Percentiles rank a stretch among this genome's conserved stretches.
Evolutionary conservation across 805 yeast genomes (phyloP).

Genomic region (Suhomyces sp.): DNA sequence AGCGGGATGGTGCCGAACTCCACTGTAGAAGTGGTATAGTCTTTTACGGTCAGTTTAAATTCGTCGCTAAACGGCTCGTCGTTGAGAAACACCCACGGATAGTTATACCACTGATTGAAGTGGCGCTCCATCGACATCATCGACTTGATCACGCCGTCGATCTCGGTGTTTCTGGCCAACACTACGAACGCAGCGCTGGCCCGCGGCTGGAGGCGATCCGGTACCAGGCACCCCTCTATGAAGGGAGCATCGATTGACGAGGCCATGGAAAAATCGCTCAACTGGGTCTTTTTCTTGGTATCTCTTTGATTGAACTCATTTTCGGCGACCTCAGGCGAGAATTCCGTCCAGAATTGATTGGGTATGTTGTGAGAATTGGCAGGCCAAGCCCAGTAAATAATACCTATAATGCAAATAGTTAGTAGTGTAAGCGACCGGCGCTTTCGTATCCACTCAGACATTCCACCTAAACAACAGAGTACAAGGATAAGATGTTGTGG

Average conservation of each 20-base stretch:
- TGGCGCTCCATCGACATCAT: constrained; percentile 77
- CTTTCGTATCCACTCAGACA: background rate
- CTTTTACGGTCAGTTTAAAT: constrained; percentile 53
- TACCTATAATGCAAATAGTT: background rate
- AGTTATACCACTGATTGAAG: constrained; percentile 90
- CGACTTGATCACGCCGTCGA: constrained; percentile 71
- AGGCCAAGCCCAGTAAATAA: background rate
- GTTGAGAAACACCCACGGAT: constrained; percentile 89
- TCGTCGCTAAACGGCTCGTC: constrained; percentile 69
- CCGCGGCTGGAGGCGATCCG: constrained; percentile 38
- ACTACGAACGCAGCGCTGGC: constrained; percentile 86
- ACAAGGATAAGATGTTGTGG: too few relatives aligned
- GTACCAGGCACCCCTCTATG: constrained; percentile 52
- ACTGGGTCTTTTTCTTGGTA: constrained; percentile 1
- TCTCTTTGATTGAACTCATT: background rate
- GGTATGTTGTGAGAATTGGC: background rate
- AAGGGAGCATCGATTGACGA: constrained; percentile 43
- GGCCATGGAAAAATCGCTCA: constrained; percentile 14
- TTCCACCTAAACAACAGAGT: too few relatives aligned
- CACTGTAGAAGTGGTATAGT: constrained; percentile 57
- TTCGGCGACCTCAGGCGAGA: background rate
- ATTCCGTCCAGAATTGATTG: constrained; percentile 1
- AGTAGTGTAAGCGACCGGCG: background rate
- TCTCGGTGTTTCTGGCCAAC: constrained; percentile 76
- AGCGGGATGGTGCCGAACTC: constrained; percentile 67